phyloP scores from a whole-genome alignment of 805 yeast species.

The Barnettozyma vustinii region DNA sequence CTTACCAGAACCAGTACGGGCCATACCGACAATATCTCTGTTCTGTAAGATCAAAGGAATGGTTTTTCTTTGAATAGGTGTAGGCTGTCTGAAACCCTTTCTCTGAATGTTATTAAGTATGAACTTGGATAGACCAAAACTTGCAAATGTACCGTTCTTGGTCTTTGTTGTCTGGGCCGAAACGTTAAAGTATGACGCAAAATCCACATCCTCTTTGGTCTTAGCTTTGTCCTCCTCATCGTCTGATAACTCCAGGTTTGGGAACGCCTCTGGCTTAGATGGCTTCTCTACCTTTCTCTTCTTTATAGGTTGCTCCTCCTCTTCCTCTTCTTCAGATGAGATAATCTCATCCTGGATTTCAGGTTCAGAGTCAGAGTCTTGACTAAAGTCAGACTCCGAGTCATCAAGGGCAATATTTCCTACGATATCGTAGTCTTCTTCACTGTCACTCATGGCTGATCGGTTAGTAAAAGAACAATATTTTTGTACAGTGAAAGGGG shows the following conservation, averaged over 20 bases:
- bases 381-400: constrained; percentile 31
- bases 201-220: constrained; percentile 40
- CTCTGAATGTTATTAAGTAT: constrained; percentile 63
- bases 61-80: constrained; percentile 96
- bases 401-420: constrained; percentile 47
- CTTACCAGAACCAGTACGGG: constrained; percentile 98
- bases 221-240: constrained; percentile 34
- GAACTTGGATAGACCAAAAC: constrained; percentile 79
- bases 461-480: too few relatives aligned
- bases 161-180: constrained; percentile 48
- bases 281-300: constrained; percentile 19
- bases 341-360: constrained; percentile 51
- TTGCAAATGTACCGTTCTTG: constrained; percentile 78
- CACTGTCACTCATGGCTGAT: constrained; percentile 25
- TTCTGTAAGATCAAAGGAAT: constrained; percentile 84
- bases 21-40: constrained; percentile 98
- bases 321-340: constrained; percentile 45
- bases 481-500: not conserved
- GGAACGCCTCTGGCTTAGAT: constrained; percentile 30
- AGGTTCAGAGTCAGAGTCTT: constrained; percentile 26
- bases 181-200: constrained; percentile 39
- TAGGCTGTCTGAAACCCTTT: constrained; percentile 91
- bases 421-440: constrained; percentile 58
- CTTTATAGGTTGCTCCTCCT: constrained; percentile 26
- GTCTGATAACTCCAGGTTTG: constrained; percentile 48